Evolutionary conservation across 2,329 filamentous ascomycete species (phyloP).

Genomic region (Colletotrichum sp.): DNA sequence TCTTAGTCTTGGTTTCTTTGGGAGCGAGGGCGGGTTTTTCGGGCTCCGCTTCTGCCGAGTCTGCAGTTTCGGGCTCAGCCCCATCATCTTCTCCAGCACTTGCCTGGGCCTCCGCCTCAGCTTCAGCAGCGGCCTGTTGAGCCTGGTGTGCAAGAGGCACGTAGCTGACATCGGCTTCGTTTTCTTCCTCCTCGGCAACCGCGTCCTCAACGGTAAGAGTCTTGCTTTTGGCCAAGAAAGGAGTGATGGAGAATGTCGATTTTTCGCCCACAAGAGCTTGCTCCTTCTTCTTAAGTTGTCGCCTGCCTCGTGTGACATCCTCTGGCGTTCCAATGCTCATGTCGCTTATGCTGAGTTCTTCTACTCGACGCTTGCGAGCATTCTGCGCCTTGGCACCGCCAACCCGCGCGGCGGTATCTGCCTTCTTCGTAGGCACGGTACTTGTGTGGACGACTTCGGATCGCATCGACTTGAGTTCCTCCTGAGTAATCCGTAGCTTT

Average conservation of each 20-base stretch:
- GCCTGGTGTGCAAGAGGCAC: conserved; percentile 10
- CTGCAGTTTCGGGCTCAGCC: not conserved
- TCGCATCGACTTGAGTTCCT: conserved; percentile 68
- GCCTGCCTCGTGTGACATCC: conserved; percentile 43
- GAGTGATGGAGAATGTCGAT: conserved; percentile 91
- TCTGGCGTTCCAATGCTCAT: conserved; percentile 53
- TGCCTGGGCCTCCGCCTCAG: conserved; percentile 5
- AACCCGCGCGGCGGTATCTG: not conserved
- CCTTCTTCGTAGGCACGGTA: conserved; percentile 22
- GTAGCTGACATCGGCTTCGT: conserved; percentile 18
- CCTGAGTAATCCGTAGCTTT: conserved; percentile 73
- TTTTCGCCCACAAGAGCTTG: conserved; percentile 77
- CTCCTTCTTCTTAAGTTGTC: conserved; percentile 61
- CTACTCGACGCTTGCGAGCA: conserved; percentile 49
- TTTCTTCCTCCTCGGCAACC: conserved; percentile 40
- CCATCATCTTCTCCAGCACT: not conserved
- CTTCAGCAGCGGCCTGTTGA: not conserved
- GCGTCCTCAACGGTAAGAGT: conserved; percentile 43
- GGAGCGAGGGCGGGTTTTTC: conserved; percentile 18
- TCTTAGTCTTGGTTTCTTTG: conserved; percentile 27
- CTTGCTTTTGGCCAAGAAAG: conserved; percentile 82
- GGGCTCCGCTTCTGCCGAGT: not conserved
- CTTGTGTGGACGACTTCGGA: conserved; percentile 42
- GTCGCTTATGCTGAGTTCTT: conserved; percentile 51
- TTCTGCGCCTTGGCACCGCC: conserved; percentile 30